phyloP scores from a whole-genome alignment of 2,329 filamentous ascomycete species.

The Neopestalotiopsis sp. region DNA sequence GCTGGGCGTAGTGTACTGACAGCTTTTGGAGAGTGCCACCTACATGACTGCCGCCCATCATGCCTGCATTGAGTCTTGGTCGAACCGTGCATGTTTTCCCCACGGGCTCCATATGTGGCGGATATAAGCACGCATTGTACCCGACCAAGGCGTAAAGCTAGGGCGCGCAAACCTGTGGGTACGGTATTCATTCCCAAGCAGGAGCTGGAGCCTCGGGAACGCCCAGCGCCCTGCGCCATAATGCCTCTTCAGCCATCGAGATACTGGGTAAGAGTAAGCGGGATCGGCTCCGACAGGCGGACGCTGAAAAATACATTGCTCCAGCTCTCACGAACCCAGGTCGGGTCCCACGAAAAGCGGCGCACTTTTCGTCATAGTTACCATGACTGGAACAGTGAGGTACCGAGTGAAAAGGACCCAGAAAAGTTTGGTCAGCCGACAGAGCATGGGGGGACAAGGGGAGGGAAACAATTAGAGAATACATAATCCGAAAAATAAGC shows the following conservation, averaged over 20 bases:
- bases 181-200: too few relatives aligned
- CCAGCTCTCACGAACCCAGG: background rate
- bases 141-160: background rate
- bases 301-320: background rate
- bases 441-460: background rate
- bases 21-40: background rate
- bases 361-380: slow-evolving; percentile 9
- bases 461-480: background rate
- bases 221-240: too few relatives aligned
- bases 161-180: background rate
- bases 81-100: background rate
- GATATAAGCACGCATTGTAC: background rate
- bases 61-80: background rate
- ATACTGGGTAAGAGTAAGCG: background rate
- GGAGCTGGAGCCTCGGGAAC: too few relatives aligned
- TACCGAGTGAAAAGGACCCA: background rate
- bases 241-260: background rate
- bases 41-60: background rate
- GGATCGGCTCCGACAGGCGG: slow-evolving; percentile 1
- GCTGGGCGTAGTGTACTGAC: background rate
- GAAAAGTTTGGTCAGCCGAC: background rate
- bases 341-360: background rate
- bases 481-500: background rate
- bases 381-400: background rate
- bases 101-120: slow-evolving; percentile 8